Percentiles rank a stretch among this genome's conserved stretches.
Conservation (phyloP, 2,329 filamentous ascomycete genomes). For the Beauveria asiatica region DNA sequence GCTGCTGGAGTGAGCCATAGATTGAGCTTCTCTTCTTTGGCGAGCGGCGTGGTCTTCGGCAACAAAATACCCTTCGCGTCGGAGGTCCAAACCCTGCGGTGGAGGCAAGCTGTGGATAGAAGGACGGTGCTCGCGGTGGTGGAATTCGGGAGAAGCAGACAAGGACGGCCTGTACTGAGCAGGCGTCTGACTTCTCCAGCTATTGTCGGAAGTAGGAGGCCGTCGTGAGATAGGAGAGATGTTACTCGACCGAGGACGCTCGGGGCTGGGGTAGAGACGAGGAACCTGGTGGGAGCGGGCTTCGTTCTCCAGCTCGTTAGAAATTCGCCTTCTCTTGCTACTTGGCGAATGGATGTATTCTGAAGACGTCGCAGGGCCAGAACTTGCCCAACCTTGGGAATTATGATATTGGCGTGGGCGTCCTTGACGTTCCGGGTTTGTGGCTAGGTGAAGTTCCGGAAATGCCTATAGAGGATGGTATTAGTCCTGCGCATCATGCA, state of each 20-base stretch:
- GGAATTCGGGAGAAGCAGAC: constrained; percentile 7
- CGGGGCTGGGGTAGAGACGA: constrained; percentile 34
- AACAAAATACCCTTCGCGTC: not conserved
- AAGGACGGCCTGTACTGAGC: constrained; percentile 15
- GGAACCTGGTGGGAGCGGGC: constrained; percentile 35
- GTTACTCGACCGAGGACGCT: constrained; percentile 22
- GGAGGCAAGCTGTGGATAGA: constrained; percentile 33
- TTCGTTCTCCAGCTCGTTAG: constrained; percentile 32
- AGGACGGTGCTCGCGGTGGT: constrained; percentile 23
- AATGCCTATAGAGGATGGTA: constrained; percentile 28
- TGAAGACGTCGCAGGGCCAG: constrained; percentile 28
- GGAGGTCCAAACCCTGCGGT: constrained; percentile 29
- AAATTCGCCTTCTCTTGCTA: constrained; percentile 40
- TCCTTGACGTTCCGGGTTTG: constrained; percentile 24
- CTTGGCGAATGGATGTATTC: constrained; percentile 43
- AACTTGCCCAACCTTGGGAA: constrained; percentile 25
- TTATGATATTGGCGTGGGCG: constrained; percentile 21
- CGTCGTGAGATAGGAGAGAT: constrained; percentile 26
- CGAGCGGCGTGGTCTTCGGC: constrained; percentile 22
- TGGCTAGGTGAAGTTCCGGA: constrained; percentile 34
- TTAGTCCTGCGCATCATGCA: constrained; percentile 14
- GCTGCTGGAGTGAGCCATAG: not conserved
- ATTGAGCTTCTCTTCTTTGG: constrained; percentile 2
- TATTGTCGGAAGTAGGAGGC: constrained; percentile 1
- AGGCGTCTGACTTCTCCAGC: constrained; percentile 6